Evolutionary conservation across 176 grass and related monocot genomes (phyloP).

Genomic region (Microstegium vimineum): DNA sequence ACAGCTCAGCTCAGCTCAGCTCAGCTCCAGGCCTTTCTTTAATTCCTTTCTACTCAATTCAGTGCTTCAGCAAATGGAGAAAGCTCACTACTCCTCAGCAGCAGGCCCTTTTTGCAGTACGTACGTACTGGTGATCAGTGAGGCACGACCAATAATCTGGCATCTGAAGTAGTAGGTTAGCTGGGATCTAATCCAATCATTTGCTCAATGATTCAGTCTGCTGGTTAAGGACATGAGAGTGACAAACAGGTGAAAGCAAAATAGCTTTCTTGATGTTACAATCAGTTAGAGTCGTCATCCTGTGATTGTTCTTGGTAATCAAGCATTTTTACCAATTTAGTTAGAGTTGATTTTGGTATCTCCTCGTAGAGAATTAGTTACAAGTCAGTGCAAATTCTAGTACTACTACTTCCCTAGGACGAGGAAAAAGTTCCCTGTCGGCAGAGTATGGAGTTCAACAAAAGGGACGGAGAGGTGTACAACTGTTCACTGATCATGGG

Average conservation of each 20-base stretch:
- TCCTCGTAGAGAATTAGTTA: background rate
- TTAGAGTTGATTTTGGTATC: background rate
- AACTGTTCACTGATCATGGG: background rate
- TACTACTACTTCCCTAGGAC: background rate
- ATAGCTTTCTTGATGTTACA: background rate
- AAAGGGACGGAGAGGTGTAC: background rate
- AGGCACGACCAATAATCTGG: background rate
- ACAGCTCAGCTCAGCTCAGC: background rate
- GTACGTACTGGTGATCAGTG: background rate
- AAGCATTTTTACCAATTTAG: background rate
- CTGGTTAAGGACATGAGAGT: background rate
- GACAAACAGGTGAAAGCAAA: background rate
- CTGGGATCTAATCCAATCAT: background rate
- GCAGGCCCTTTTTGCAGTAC: background rate
- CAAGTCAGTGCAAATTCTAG: background rate
- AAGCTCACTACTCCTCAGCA: background rate
- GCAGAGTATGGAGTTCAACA: background rate
- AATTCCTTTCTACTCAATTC: slow-evolving; percentile 14
- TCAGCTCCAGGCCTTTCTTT: background rate
- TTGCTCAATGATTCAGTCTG: background rate
- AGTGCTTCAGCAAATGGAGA: background rate
- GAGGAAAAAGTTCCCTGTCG: background rate
- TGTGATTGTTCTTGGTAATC: background rate
- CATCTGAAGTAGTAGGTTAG: slow-evolving; percentile 8
- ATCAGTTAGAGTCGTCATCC: background rate